A percentile compares a stretch with the other conserved stretches of the same genome.
These are phyloP conservation scores for Annulohypoxylon bovei DNA, from an alignment of 495 filamentous ascomycete genomes.

Conservation along the genomic window DNA sequence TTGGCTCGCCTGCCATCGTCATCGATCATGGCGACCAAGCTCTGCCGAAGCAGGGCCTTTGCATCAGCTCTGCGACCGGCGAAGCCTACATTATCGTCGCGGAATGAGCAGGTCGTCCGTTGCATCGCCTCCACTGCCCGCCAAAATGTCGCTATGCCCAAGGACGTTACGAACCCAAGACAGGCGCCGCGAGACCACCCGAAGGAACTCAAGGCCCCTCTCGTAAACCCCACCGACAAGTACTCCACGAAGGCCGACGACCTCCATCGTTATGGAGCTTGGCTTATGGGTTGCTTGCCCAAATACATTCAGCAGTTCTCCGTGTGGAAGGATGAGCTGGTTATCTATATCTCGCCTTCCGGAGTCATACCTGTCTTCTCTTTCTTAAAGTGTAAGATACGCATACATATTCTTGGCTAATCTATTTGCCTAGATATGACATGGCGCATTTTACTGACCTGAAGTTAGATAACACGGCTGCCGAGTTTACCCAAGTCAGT, in stretches of 20 bases:
- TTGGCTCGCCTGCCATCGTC: conserved; percentile 53
- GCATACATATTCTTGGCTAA: not conserved
- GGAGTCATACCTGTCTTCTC: conserved; percentile 90
- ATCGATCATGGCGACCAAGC: conserved; percentile 72
- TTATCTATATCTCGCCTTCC: conserved; percentile 87
- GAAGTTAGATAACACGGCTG: conserved; percentile 80
- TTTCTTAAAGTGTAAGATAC: conserved; percentile 82
- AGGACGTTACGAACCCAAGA: conserved; percentile 75
- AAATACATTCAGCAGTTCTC: conserved; percentile 99
- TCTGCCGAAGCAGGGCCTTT: conserved; percentile 70
- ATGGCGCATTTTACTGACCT: conserved; percentile 11
- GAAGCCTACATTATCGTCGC: conserved; percentile 51
- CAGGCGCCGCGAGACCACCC: conserved; percentile 62
- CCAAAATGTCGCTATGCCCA: conserved; percentile 62
- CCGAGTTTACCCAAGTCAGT: conserved; percentile 92
- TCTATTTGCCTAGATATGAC: not conserved
- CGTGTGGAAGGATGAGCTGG: conserved; percentile 99
- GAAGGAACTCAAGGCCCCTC: conserved; percentile 73
- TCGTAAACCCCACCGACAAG: conserved; percentile 94
- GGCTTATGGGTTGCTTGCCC: conserved; percentile 94
- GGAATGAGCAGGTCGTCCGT: conserved; percentile 50
- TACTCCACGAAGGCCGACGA: conserved; percentile 82
- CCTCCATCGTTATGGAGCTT: conserved; percentile 93
- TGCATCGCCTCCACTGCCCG: conserved; percentile 66
- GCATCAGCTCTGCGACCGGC: conserved; percentile 67